phyloP scores from a whole-genome alignment of 108 stramenopile genomes.

The Cyclostephanos tholiformis region DNA sequence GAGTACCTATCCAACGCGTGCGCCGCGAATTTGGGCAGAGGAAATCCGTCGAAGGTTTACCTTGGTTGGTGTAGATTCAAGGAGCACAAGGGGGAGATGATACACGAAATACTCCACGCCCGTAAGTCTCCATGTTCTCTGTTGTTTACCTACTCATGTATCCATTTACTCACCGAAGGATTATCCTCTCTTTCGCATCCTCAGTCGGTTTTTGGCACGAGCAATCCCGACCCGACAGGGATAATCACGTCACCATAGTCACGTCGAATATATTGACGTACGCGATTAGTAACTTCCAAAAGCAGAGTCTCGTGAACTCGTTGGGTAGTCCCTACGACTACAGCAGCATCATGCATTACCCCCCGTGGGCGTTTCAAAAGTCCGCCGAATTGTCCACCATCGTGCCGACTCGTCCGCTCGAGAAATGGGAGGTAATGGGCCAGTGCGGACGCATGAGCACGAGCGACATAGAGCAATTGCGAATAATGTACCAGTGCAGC shows the following conservation, averaged over 20 bases:
- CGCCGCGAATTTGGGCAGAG: slow-evolving; percentile 33
- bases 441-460: slow-evolving; percentile 43
- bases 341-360: slow-evolving; percentile 57
- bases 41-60: slow-evolving; percentile 22
- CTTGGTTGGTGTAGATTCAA: slow-evolving; percentile 33
- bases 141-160: no score
- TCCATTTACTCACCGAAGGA: no score
- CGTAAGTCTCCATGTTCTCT: no score
- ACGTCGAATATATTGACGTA: slow-evolving; percentile 31
- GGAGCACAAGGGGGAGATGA: slow-evolving; percentile 32
- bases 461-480: slow-evolving; percentile 41
- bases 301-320: slow-evolving; percentile 23
- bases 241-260: slow-evolving; percentile 41
- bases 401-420: not conserved
- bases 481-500: slow-evolving; percentile 44
- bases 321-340: slow-evolving; percentile 52
- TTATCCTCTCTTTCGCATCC: no score
- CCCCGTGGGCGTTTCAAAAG: slow-evolving; percentile 36
- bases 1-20: slow-evolving; percentile 18
- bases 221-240: slow-evolving; percentile 56
- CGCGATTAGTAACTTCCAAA: slow-evolving; percentile 33
- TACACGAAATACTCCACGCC: slow-evolving; percentile 56
- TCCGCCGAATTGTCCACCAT: slow-evolving; percentile 18
- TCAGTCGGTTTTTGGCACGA: slow-evolving; percentile 71
- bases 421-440: slow-evolving; percentile 40